phyloP scores from a whole-genome alignment of 2,329 filamentous ascomycete genomes.

The Paraphaeosphaeria sporulosa region DNA sequence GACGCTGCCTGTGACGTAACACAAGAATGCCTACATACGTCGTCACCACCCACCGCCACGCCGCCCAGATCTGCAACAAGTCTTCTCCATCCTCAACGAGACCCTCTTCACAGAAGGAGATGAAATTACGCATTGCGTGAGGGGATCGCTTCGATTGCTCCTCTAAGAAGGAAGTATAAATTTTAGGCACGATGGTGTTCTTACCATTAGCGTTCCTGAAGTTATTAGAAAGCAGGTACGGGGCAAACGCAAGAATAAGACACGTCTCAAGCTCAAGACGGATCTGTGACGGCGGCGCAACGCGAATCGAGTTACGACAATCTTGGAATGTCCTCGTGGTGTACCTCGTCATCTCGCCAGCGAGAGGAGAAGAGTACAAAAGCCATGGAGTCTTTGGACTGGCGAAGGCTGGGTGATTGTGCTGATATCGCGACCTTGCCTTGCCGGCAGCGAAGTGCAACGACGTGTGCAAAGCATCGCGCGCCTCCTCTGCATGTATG shows the following conservation, averaged over 20 bases:
- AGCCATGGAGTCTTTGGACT: neutral
- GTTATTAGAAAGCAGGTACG: neutral
- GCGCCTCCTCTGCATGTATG: neutral
- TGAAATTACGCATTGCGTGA: neutral
- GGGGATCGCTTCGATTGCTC: too few relatives aligned
- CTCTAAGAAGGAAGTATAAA: neutral
- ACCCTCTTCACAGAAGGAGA: neutral
- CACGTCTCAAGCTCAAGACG: constrained; percentile 1
- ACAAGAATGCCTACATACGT: neutral
- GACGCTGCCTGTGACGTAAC: neutral
- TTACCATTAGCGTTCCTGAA: neutral
- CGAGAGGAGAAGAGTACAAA: neutral
- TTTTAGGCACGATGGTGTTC: neutral
- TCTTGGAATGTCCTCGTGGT: neutral
- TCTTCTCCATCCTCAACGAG: neutral
- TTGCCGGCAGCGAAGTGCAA: neutral
- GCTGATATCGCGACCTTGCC: neutral
- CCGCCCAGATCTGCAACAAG: neutral
- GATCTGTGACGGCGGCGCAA: neutral
- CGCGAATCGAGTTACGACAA: neutral
- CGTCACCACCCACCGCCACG: constrained; percentile 1
- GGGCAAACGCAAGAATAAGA: neutral
- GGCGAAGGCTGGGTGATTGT: neutral
- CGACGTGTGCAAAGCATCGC: neutral
- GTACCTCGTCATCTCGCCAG: neutral